These are phyloP conservation scores for Fusarium secorum DNA, from an alignment of 2,329 filamentous ascomycete species.

Conservation along the genomic window DNA sequence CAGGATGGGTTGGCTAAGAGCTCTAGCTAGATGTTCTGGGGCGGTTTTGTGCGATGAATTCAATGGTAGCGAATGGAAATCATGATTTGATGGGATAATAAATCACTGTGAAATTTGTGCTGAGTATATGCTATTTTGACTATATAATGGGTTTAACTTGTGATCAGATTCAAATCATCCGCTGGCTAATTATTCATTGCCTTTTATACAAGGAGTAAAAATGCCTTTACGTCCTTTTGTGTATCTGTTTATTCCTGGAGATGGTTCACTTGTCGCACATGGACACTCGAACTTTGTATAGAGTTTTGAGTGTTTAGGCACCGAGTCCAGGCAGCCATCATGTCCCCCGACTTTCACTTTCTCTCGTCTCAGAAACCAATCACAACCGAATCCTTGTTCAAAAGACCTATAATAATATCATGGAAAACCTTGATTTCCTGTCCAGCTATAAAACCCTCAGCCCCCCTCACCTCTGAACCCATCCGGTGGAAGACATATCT, in stretches of 20 bases:
- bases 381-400: neutral
- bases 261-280: too few species aligned
- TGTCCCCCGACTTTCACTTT: neutral
- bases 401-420: neutral
- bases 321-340: neutral
- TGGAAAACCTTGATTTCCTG: neutral
- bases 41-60: rapidly evolving
- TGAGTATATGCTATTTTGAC: too few species aligned
- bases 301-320: neutral
- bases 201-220: too few species aligned
- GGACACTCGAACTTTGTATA: neutral
- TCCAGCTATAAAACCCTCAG: neutral
- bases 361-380: neutral
- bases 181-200: too few species aligned
- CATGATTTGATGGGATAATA: neutral
- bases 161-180: too few species aligned
- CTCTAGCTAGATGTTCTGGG: neutral
- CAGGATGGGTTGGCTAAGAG: slow-evolving; percentile 3
- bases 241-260: too few species aligned
- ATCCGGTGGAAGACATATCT: neutral
- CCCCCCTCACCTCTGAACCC: neutral
- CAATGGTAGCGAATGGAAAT: neutral
- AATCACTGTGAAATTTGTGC: too few species aligned
- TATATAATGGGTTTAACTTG: too few species aligned
- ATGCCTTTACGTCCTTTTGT: too few species aligned